Percentiles rank a stretch among this genome's conserved stretches.
Evolutionary conservation across 169 alveolate species (phyloP).

Genomic region (Plasmodium falciparum): DNA sequence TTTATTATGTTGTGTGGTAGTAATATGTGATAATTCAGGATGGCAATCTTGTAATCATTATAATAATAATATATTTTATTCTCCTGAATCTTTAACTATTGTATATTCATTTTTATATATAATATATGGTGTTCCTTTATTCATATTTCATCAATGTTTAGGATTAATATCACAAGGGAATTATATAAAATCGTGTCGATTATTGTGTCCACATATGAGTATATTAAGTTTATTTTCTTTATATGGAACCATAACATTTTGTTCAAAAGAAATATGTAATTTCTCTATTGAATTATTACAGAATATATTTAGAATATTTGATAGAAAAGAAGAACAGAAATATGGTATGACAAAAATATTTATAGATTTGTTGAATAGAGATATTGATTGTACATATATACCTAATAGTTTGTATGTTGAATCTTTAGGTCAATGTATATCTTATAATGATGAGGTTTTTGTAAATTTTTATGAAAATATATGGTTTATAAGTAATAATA

Average conservation of each 20-base stretch:
- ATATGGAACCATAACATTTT: slow-evolving; percentile 69
- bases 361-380: slow-evolving; percentile 30
- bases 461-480: slow-evolving; percentile 64
- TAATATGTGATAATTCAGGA: slow-evolving; percentile 72
- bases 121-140: slow-evolving; percentile 60
- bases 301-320: slow-evolving; percentile 21
- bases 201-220: slow-evolving; percentile 50
- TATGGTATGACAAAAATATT: slow-evolving; percentile 62
- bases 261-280: slow-evolving; percentile 68
- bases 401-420: slow-evolving; percentile 38
- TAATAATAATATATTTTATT: slow-evolving; percentile 53
- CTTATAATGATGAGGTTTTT: slow-evolving; percentile 21
- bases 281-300: slow-evolving; percentile 60
- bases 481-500: slow-evolving; percentile 64
- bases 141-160: slow-evolving; percentile 55
- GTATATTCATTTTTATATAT: slow-evolving; percentile 48
- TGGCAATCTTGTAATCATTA: slow-evolving; percentile 76
- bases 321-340: slow-evolving; percentile 15
- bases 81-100: slow-evolving; percentile 71
- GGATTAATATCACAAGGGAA: slow-evolving; percentile 73
- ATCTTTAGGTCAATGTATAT: slow-evolving; percentile 29
- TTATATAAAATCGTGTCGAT: slow-evolving; percentile 53
- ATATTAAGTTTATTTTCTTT: slow-evolving; percentile 45
- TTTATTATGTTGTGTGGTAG: slow-evolving; percentile 73
- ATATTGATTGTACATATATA: background rate